These are phyloP conservation scores for Tulasnella sp. DNA, from an alignment of 768 basidiomycete species.

Conservation along the genomic window DNA sequence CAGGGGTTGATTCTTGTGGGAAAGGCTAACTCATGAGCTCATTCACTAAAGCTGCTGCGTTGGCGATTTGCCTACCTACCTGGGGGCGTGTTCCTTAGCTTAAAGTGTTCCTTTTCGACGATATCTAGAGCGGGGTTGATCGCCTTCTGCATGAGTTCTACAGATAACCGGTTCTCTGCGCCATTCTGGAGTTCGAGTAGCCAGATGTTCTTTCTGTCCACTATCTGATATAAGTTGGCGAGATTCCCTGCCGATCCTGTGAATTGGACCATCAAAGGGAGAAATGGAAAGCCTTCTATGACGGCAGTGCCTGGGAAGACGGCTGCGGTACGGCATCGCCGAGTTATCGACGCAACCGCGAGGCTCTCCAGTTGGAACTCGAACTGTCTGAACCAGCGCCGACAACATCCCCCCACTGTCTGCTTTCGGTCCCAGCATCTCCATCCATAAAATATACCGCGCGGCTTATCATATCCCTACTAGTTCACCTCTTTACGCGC, in stretches of 20 bases:
- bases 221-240: background rate
- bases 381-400: background rate
- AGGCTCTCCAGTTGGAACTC: background rate
- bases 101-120: conserved; percentile 45
- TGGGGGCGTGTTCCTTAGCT: background rate
- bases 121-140: conserved; percentile 59
- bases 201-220: conserved; percentile 39
- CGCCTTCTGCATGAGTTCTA: conserved; percentile 43
- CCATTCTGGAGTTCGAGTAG: conserved; percentile 74
- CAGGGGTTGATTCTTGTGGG: background rate
- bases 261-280: background rate
- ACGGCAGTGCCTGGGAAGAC: no score
- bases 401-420: background rate
- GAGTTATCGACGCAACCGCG: background rate
- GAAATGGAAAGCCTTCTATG: no score
- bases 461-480: no score
- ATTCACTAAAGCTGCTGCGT: conserved; percentile 32
- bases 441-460: no score
- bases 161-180: conserved; percentile 57
- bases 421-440: no score
- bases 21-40: conserved; percentile 19
- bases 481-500: background rate
- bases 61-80: no score
- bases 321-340: no score
- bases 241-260: background rate